Percentiles rank a stretch among this genome's conserved stretches.
Evolutionary conservation across 2,329 filamentous ascomycete species (phyloP).

Genomic region (Apiospora koreana): DNA sequence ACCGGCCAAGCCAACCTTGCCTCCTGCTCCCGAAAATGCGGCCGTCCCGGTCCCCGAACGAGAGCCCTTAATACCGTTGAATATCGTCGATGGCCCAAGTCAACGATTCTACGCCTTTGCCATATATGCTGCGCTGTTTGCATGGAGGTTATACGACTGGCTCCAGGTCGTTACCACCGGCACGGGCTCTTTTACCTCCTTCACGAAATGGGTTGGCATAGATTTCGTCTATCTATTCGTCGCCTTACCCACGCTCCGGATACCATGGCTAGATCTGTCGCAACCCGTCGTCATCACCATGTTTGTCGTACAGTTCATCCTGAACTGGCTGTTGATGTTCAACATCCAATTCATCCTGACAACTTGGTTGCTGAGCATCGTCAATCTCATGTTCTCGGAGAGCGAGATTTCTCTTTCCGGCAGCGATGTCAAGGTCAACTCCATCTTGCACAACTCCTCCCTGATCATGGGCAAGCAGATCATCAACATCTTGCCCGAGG

Average conservation of each 20-base stretch:
- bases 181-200: slow-evolving; percentile 83
- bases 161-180: slow-evolving; percentile 76
- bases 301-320: slow-evolving; percentile 69
- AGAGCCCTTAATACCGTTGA: slow-evolving; percentile 75
- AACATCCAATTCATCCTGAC: slow-evolving; percentile 79
- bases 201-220: slow-evolving; percentile 89
- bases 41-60: slow-evolving; percentile 25
- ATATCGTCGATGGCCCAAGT: slow-evolving; percentile 83
- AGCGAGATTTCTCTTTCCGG: slow-evolving; percentile 94
- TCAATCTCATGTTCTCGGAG: slow-evolving; percentile 79
- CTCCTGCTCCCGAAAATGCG: slow-evolving; percentile 48
- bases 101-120: slow-evolving; percentile 85
- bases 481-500: slow-evolving; percentile 95
- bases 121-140: slow-evolving; percentile 74
- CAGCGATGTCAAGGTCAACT: slow-evolving; percentile 82
- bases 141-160: slow-evolving; percentile 89
- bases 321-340: slow-evolving; percentile 91
- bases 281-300: slow-evolving; percentile 70
- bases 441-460: slow-evolving; percentile 87
- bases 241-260: slow-evolving; percentile 80
- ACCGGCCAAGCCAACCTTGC: slow-evolving; percentile 35
- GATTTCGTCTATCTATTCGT: slow-evolving; percentile 82
- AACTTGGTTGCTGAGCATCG: slow-evolving; percentile 69
- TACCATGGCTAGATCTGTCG: slow-evolving; percentile 95
- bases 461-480: slow-evolving; percentile 96